These are phyloP conservation scores for Saccharomyces pastorianus DNA, from an alignment of 1,139 yeast species.

Conservation along the genomic window DNA sequence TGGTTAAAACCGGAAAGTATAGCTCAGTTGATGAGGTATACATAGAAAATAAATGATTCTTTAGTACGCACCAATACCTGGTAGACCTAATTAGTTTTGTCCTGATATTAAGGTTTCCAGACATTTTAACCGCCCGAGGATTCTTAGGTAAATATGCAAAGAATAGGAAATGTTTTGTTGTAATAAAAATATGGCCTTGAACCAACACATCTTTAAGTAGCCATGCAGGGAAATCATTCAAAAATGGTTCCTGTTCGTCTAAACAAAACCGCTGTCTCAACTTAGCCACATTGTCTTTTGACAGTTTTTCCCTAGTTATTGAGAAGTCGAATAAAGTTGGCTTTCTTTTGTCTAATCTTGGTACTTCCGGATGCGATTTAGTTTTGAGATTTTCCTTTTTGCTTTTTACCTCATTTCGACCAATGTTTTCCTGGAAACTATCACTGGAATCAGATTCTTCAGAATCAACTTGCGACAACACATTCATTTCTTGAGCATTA, in stretches of 20 bases:
- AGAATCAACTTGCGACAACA: constrained; percentile 15
- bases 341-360: constrained; percentile 7
- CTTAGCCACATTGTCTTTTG: constrained; percentile 13
- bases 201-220: constrained; percentile 69
- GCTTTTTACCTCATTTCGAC: constrained; percentile 5
- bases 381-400: constrained; percentile 6
- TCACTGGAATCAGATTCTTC: background rate
- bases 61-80: constrained; percentile 71
- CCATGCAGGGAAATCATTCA: constrained; percentile 67
- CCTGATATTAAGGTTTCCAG: constrained; percentile 31
- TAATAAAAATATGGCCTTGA: constrained; percentile 78
- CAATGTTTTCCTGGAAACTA: constrained; percentile 12
- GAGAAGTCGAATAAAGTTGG: constrained; percentile 34
- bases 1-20: constrained; percentile 71
- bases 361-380: background rate
- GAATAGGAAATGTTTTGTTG: constrained; percentile 56
- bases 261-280: constrained; percentile 35
- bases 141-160: constrained; percentile 72
- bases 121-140: constrained; percentile 21
- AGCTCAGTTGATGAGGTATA: constrained; percentile 67
- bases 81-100: constrained; percentile 21
- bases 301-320: constrained; percentile 22
- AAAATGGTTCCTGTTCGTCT: constrained; percentile 43
- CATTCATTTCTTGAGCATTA: constrained; percentile 21
- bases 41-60: constrained; percentile 60